Base-by-base conservation (phyloP, 1,139 yeast genomes). In the Blastobotrys buckinghamii region DNA sequence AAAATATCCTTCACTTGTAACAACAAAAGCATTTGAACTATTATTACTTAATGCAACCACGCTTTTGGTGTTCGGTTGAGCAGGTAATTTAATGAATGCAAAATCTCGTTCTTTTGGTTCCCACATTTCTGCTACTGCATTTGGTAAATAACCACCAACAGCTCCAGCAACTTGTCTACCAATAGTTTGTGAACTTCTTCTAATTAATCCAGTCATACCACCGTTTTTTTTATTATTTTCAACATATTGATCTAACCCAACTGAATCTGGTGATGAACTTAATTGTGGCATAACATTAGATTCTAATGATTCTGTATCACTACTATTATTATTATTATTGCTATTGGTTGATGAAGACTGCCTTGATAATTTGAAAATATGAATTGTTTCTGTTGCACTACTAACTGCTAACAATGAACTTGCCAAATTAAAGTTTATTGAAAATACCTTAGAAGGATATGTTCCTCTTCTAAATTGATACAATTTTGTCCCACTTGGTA, bases 391-490 rank as follows among this genome's bases (percentile, higher is more conserved):
- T 32, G 96, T 87, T 0, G 97, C 85, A 41, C 95, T 84, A 26
- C 95, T 82, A 1, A 94, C 97, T 27, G 89, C 79, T 37, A 92
- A 76, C 60, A 84, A 81, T 47, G 74, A 73, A 55, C 89, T 84
- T 57, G 86, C 86, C 32, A 77, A 75, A 59, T 94, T 84, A 68
- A 92, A 92, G 33, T 82, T 78, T 55, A 92, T 74, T 1, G 95
- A 83, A 61, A 82, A 84, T n/a, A 92, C 88, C 59, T 77, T 82
- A 6, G 97, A 84, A 2, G 96, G 95, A 63, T 90, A 90, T 1
- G 97, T 86, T 1, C 98, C 98, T 62, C 97, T 76, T 57, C 98
- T 75, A 66, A 92, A 92, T 65, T 92, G 97, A 62, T 80, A 88
- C 45, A 90, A 69, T 60, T 90, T 87, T 19, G 79, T 75, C 0